Base-by-base conservation (phyloP, 345 rosid species). In the Populus davidiana region DNA sequence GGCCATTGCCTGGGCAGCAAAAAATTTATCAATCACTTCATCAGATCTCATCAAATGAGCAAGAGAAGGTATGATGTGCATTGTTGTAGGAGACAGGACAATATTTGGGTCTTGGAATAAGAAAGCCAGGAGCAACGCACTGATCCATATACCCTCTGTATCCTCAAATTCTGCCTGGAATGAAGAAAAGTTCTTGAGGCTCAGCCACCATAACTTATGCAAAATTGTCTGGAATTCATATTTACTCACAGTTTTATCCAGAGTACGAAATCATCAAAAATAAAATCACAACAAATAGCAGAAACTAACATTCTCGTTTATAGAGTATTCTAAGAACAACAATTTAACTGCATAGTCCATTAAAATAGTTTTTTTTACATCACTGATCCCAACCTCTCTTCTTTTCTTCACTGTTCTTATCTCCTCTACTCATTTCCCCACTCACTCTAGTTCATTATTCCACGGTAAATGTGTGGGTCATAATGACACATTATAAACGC, bases 1-100 rank as follows among this genome's bases (percentile, higher is more conserved):
- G 72, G 93, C 89, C 87, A 94, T 80, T 80, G 97, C 98, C 70
- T 94, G 98, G 66, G 98, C 92, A 76, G 96, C 88, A 74, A 94
- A 94, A 83, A 78, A 92, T 82, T 87, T 91, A 62, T 92, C 91
- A 76, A 87, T 86, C 81, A 89, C 74, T 83, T 91, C 91, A 72
- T 92, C 98, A 59, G 96, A 92, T 81, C 86, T 84, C 77, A 92
- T 90, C 86, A 92, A 82, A 81, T 85, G 83, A 74, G 93, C 86
- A 68, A 94, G 92, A 67, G 90, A 82, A 77, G 97, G 93, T 81
- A 93, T 89, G 75, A 86, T 85, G 72, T 68, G 84, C 88, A 87
- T 86, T 21, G 96, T 86, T 75, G 89, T 83, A 67, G 93, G 86
- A 69, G 98, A 88, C 72, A 78, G 80, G 69, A 86, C 89, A 79